Percentiles rank a stretch among this genome's conserved stretches.
Conservation (phyloP, 768 basidiomycete genomes). For the Suillus alpinus region DNA sequence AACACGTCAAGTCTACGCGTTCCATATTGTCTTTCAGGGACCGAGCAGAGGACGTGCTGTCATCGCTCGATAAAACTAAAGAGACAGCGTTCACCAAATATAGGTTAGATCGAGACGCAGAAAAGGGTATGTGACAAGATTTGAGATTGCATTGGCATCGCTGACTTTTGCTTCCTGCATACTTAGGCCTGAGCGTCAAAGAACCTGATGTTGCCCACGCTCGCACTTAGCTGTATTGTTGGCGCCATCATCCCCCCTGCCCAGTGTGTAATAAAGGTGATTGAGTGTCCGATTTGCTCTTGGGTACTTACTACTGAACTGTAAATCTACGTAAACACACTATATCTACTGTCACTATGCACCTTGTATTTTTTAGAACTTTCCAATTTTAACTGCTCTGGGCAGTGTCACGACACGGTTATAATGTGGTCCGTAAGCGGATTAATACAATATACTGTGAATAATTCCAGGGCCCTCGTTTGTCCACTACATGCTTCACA, state of each 20-base stretch:
- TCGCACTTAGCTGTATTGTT: constrained; percentile 21
- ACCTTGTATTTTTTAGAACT: not conserved
- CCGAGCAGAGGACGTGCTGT: constrained; percentile 54
- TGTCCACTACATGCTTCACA: no score
- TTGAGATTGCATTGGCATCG: constrained; percentile 6
- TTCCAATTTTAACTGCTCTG: not conserved
- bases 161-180: not conserved
- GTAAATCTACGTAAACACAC: not conserved
- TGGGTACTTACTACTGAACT: not conserved
- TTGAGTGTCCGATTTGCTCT: not conserved
- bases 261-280: not conserved
- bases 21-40: constrained; percentile 67
- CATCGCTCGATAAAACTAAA: constrained; percentile 31
- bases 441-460: no score
- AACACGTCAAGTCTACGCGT: constrained; percentile 60
- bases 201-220: constrained; percentile 58
- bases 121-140: constrained; percentile 46
- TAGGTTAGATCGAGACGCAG: constrained; percentile 72
- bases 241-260: not conserved
- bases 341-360: not conserved
- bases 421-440: no score
- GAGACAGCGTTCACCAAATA: constrained; percentile 61
- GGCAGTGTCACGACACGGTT: no score
- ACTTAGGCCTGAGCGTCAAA: constrained; percentile 52
- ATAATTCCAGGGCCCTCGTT: no score